Base-by-base conservation (phyloP, 78 protist genomes). In the Dictyostelium discoideum region DNA sequence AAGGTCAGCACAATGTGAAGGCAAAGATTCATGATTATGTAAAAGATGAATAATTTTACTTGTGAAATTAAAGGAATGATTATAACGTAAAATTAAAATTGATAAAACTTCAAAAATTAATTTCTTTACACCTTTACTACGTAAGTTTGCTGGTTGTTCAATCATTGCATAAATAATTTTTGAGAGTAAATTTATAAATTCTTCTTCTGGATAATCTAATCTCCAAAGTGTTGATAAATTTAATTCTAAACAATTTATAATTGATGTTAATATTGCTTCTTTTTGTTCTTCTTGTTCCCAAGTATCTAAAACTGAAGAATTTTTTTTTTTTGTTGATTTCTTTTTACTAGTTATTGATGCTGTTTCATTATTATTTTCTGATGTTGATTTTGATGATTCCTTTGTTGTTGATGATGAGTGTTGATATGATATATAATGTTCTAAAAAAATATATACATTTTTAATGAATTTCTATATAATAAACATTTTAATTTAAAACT, bases 121-220 rank as follows among this genome's bases (percentile, higher is more conserved):
- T 29, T 80, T 79, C 40, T 81, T 89, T 40, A 89, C 83, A 20
- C 67, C 10, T 10, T 78, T 54, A n/a, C 46, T 44, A 26, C 76
- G 84, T 46, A 65, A 40, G 39, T 89, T 89, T 1, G 2, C 1
- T 57, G 63, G 63, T 29, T 89, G 69, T 39, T 89, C 94, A 39
- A 44, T 44, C 87, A 89, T 57, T 16, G 54, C 18, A 57, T 44
- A 89, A 24, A 14, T 8, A 8, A 89, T 40, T n/a, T 69, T 89
- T 4, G 86, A 44, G 1, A 89, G 8, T 42, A 89, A 46, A 42
- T 32, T 39, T 14, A 89, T 42, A n/a, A 89, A 67, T 14, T 40
- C 81, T 22, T 89, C 94, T 20, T 89, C 94, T 11, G 94, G 87
- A 14, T 44, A 63, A 20, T 78, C 46, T 22, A 89, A 48, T 67